phyloP scores from a whole-genome alignment of 1,139 yeast genomes.

The Candida labiduridarum region DNA sequence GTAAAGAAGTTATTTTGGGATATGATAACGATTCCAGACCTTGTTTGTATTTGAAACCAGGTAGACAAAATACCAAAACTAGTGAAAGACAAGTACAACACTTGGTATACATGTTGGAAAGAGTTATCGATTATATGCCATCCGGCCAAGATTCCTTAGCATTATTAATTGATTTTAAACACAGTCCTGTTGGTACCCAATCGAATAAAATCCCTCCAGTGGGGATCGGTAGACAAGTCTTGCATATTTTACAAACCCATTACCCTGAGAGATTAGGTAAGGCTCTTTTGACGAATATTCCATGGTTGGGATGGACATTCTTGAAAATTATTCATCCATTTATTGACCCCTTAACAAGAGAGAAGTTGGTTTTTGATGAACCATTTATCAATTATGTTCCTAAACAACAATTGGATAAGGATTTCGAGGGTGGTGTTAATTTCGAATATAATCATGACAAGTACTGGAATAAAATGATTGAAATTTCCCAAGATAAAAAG shows the following conservation, averaged over 20 bases:
- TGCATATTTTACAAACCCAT: conserved; percentile 66
- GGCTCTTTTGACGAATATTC: conserved; percentile 50
- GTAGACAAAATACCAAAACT: conserved; percentile 51
- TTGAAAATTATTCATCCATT: conserved; percentile 51
- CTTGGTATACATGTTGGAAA: conserved; percentile 51
- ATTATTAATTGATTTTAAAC: conserved; percentile 48
- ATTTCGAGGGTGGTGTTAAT: conserved; percentile 45
- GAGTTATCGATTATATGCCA: conserved; percentile 52
- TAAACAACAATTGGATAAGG: conserved; percentile 47
- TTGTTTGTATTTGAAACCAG: conserved; percentile 51
- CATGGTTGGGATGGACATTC: conserved; percentile 52
- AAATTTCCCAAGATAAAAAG: conserved; percentile 40
- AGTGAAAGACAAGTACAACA: conserved; percentile 49
- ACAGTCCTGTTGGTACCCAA: conserved; percentile 51
- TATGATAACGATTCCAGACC: conserved; percentile 51
- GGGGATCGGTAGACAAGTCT: conserved; percentile 71
- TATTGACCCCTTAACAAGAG: conserved; percentile 52
- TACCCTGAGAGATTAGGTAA: conserved; percentile 53
- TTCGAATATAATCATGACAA: conserved; percentile 46
- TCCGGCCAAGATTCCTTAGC: conserved; percentile 53
- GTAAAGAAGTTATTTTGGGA: conserved; percentile 50
- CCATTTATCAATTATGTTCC: conserved; percentile 47
- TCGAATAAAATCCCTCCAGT: conserved; percentile 81
- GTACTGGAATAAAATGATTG: conserved; percentile 48
- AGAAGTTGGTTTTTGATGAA: conserved; percentile 51